Evolutionary conservation across 139 green algal species (phyloP).

Genomic region (Penium margaritaceum): DNA sequence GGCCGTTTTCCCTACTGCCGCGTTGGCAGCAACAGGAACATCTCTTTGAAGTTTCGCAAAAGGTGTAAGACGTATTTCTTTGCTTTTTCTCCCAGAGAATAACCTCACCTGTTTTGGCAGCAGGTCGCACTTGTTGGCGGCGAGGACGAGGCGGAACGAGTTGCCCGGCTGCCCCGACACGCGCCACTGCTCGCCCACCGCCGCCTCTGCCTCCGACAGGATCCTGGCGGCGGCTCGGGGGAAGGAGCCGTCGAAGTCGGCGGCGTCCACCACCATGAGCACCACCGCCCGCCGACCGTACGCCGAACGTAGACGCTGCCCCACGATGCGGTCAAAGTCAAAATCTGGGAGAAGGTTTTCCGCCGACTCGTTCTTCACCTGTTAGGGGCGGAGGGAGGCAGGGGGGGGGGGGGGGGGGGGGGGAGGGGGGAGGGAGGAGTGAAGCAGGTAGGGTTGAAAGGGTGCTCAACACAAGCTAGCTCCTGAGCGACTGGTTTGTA

Average conservation of each 20-base stretch:
- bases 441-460: too few species aligned
- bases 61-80: too few species aligned
- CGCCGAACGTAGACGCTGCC: constrained; percentile 10
- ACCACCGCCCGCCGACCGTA: constrained; percentile 59
- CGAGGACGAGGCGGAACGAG: constrained; percentile 65
- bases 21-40: too few species aligned
- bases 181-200: constrained; percentile 12
- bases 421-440: too few species aligned
- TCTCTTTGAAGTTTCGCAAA: too few species aligned
- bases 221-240: constrained; percentile 57
- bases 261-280: constrained; percentile 78
- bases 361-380: constrained; percentile 63
- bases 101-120: too few species aligned
- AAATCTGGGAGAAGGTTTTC: constrained; percentile 49
- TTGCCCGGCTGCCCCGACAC: constrained; percentile 22
- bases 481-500: too few species aligned
- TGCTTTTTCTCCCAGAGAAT: too few species aligned
- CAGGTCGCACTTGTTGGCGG: constrained; percentile 75
- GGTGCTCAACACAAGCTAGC: too few species aligned
- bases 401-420: too few species aligned
- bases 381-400: too few species aligned
- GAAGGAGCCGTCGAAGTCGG: constrained; percentile 93
- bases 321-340: constrained; percentile 45
- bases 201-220: constrained; percentile 25
- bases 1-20: too few species aligned